Conservation (phyloP, 176 grass and related monocot species). For the Aegilops sharonensis region DNA sequence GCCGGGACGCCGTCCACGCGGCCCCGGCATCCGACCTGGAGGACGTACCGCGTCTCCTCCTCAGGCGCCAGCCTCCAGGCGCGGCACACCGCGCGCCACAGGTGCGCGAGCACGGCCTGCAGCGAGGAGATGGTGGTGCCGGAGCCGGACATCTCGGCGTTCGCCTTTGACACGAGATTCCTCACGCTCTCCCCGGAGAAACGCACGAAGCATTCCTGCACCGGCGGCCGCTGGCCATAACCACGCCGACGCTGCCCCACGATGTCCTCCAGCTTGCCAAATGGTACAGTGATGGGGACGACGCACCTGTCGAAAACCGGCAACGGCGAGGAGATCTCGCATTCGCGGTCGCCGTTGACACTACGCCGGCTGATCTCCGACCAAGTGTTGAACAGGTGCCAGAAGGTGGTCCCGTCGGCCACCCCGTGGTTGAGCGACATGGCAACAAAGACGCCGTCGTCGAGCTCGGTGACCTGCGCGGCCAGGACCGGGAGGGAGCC, state of each 20-base stretch:
- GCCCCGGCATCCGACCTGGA: background rate
- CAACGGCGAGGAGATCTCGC: background rate
- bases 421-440: no score
- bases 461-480: background rate
- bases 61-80: background rate
- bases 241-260: background rate
- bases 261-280: background rate
- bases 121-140: no score
- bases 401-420: no score
- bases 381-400: slow-evolving; percentile 40
- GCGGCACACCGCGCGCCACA: background rate
- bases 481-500: background rate
- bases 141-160: background rate
- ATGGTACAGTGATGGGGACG: background rate
- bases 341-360: background rate
- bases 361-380: slow-evolving; percentile 20
- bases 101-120: background rate
- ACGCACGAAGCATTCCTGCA: background rate
- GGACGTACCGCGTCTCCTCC: background rate
- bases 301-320: background rate
- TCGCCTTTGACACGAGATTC: background rate
- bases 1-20: background rate
- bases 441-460: no score
- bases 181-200: background rate
- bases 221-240: background rate